Evolutionary conservation across 257 asterid genomes (phyloP).

Genomic region (Schizonepeta tenuifolia): DNA sequence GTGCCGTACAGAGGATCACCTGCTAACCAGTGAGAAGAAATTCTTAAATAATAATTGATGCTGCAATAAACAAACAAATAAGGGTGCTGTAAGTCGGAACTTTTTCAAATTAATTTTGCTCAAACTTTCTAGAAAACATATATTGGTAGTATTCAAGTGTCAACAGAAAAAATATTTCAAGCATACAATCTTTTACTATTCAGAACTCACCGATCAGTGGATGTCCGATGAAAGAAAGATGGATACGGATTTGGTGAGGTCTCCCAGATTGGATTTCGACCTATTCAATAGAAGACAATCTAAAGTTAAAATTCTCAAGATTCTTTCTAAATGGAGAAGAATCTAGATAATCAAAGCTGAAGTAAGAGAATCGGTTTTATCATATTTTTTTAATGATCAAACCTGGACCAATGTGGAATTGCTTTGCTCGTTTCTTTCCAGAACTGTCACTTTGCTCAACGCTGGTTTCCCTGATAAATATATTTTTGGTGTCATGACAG

Average conservation of each 20-base stretch:
- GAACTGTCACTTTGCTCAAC: slow-evolving; percentile 70
- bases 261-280: slow-evolving; percentile 97
- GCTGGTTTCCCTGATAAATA: slow-evolving; percentile 83
- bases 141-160: slow-evolving; percentile 11
- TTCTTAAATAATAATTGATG: slow-evolving; percentile 27
- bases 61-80: slow-evolving; percentile 13
- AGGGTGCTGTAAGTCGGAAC: background rate
- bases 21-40: slow-evolving; percentile 40
- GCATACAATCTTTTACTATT: slow-evolving; percentile 6
- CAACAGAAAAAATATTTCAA: background rate
- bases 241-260: slow-evolving; percentile 98
- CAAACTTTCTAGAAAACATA: background rate
- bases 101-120: background rate
- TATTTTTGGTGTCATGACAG: slow-evolving; percentile 16
- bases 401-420: slow-evolving; percentile 89
- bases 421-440: slow-evolving; percentile 65
- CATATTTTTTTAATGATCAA: slow-evolving; percentile 27
- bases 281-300: slow-evolving; percentile 43
- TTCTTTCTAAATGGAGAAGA: slow-evolving; percentile 5
- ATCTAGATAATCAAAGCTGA: slow-evolving; percentile 23
- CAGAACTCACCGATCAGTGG: slow-evolving; percentile 68
- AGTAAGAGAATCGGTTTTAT: background rate
- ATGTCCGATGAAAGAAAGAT: slow-evolving; percentile 84
- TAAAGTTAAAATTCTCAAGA: slow-evolving; percentile 7
- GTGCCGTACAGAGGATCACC: slow-evolving; percentile 90